Base-by-base conservation (phyloP, 2,329 filamentous ascomycete genomes). In the Diaporthe nobilis region DNA sequence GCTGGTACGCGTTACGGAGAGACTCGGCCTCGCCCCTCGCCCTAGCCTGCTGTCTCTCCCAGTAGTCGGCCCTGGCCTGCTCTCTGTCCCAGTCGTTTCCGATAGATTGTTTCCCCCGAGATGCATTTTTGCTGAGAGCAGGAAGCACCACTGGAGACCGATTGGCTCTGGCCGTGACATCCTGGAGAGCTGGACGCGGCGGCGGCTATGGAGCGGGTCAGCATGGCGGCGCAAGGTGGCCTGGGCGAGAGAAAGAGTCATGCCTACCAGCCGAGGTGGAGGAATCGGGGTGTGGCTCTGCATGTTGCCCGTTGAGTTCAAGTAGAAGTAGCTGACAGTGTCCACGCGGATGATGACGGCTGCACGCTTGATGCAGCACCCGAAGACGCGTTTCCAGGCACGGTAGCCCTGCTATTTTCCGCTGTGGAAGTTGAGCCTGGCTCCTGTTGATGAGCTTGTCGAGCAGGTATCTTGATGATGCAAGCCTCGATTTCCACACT, bases 111-210 rank as follows among this genome's bases (percentile, higher is more conserved):
- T 15, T 49, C n/a, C n/a, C n/a, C n/a, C n/a, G n/a, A 42, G 55
- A 17, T 20, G 22, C 3, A 28, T 17, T n/a, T 4, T 71, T 71
- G 8, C 5, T 28, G 12, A 78, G 42, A 39, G 74, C 68, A 70
- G 76, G 71, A 47, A 78, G 25, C 49, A 58, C 76, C 25, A 74
- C 79, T 6, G 77, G 82, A 61, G 70, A 73, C 22, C 74, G 71
- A n/a, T 79, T 47, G 83, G 84, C 79, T 72, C 79, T 61, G 82
- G 85, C 75, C 81, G 82, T 37, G 61, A 81, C 61, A 75, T 80
- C 31, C 83, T 83, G 80, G 74, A 78, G 44, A 63, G 75, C 42
- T 79, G 13, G 17, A 55, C 73, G 65, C 25, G 44, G 55, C 17
- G 55, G 55, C 31, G 73, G 73, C 73, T 75, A 6, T 12, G 10